Base-by-base conservation (phyloP, 768 basidiomycete species). In the Panus rudis region DNA sequence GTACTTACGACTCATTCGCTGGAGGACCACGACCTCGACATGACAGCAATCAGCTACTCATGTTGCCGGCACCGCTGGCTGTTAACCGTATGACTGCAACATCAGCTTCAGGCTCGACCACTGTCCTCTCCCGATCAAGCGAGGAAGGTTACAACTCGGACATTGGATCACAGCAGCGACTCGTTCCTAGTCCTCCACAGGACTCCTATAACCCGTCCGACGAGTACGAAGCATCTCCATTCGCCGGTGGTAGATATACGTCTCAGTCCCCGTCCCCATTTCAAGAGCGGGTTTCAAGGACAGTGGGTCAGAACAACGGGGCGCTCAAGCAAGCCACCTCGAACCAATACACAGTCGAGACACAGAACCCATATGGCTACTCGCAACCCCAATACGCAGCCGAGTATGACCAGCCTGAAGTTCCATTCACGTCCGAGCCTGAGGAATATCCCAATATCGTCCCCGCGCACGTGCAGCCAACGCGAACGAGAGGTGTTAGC, bases 11-110 rank as follows among this genome's bases (percentile, higher is more conserved):
- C 27, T 81, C 78, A 12, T 68, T 60, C 47, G 45, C 37, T 32
- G 56, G 58, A 28, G 55, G 53, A n/a, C 67, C 61, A 27, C 76
- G 85, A 8, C 71, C 69, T 19, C 70, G 84, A 28, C 71, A 81
- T 42, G 87, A 90, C 52, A 85, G 79, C 57, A 78, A 73, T 39
- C 72, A 84, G 3, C 66, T 83, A 2, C 68, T 89, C 39, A 83
- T 81, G 70, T 75, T 89, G 14, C 85, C 84, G 6, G 77, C 86
- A 2, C 87, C 85, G 2, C 64, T 89, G 35, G 73, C 84, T 22
- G 72, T 80, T 39, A 79, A 66, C 54, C 70, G 79, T 47, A 66
- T 65, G 5, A 60, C 50, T 13, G 57, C 43, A 47, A 61, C 48
- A 32, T 68, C 48, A 42, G 54, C 55, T 24, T 68, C 68, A 21